phyloP scores from a whole-genome alignment of 306 rosid genomes.

The Casuarina equisetifolia region DNA sequence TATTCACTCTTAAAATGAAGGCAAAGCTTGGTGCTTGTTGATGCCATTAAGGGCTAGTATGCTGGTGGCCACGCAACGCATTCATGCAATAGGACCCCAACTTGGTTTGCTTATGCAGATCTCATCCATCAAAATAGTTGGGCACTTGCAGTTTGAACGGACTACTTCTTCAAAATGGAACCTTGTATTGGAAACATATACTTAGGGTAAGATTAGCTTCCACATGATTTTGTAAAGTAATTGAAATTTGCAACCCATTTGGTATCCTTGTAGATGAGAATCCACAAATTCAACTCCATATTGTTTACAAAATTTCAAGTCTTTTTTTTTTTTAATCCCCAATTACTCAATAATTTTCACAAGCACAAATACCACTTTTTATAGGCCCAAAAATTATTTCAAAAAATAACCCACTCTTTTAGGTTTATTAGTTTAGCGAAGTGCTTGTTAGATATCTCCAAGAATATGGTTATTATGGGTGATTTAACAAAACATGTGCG shows the following conservation, averaged over 20 bases:
- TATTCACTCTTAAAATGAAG: not conserved
- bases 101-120: constrained; percentile 21
- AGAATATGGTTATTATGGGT: too few relatives aligned
- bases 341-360: too few relatives aligned
- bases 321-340: too few relatives aligned
- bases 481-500: too few relatives aligned
- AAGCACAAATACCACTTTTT: too few relatives aligned
- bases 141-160: not conserved
- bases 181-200: not conserved
- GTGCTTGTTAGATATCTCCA: too few relatives aligned
- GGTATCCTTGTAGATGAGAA: too few relatives aligned
- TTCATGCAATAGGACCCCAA: not conserved
- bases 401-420: too few relatives aligned
- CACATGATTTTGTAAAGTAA: not conserved
- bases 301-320: too few relatives aligned
- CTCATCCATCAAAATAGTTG: constrained; percentile 24
- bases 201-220: not conserved
- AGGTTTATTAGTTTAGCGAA: too few relatives aligned
- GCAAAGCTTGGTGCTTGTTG: constrained; percentile 26
- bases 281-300: too few relatives aligned
- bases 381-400: too few relatives aligned
- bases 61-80: not conserved
- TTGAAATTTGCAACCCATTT: not conserved
- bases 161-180: not conserved
- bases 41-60: constrained; percentile 22